phyloP scores from a whole-genome alignment of 1,284 basidiomycete genomes.

The Papiliotrema terrestris region DNA sequence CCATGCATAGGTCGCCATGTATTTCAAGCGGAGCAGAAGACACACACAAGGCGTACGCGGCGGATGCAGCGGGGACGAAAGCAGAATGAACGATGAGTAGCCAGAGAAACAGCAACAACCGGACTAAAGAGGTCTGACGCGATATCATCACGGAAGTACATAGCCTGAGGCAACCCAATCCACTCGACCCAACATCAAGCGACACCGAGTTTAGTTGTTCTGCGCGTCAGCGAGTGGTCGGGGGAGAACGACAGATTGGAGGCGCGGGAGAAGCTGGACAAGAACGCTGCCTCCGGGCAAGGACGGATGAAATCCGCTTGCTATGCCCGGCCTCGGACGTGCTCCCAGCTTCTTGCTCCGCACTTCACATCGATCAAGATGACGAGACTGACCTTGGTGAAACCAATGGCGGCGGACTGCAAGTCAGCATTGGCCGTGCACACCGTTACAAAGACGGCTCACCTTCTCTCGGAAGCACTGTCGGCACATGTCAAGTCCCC shows the following conservation, averaged over 20 bases:
- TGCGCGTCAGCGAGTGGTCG: not conserved
- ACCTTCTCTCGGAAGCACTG: slow-evolving; percentile 97
- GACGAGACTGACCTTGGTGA: slow-evolving; percentile 70
- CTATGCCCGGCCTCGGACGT: not conserved
- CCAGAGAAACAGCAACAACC: no score
- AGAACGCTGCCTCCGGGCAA: no score
- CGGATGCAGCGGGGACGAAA: no score
- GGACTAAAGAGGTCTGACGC: no score
- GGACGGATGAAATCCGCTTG: no score
- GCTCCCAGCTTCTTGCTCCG: not conserved
- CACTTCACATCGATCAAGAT: no score
- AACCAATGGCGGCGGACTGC: slow-evolving; percentile 75
- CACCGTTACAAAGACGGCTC: slow-evolving; percentile 4
- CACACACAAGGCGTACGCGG: no score
- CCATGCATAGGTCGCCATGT: no score
- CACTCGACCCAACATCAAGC: not conserved
- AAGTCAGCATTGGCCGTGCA: slow-evolving; percentile 1
- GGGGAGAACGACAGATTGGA: not conserved
- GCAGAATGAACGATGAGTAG: no score
- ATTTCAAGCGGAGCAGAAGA: no score
- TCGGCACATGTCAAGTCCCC: slow-evolving; percentile 89
- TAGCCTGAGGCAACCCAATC: not conserved
- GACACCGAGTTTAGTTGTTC: slow-evolving; percentile 1
- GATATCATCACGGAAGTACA: not conserved
- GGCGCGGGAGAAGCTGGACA: no score